Percentiles rank a stretch among this genome's conserved stretches.
phyloP scores from a whole-genome alignment of 2,329 filamentous ascomycete genomes.

The Davidsoniella eucalypti region DNA sequence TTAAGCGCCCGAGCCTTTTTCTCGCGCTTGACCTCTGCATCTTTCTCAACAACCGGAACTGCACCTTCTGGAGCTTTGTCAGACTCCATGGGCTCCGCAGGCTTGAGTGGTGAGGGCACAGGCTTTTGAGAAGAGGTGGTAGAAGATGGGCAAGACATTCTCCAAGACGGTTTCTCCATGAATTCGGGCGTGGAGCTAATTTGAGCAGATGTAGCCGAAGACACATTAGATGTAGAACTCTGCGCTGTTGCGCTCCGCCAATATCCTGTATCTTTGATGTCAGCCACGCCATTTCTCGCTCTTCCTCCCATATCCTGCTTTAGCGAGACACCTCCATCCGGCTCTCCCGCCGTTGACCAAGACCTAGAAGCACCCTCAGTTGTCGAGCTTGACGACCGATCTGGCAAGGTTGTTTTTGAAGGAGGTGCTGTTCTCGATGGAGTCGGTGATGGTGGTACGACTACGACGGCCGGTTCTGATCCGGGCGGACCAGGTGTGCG shows the following conservation, averaged over 20 bases:
- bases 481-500: conserved; percentile 2
- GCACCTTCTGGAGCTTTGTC: not conserved
- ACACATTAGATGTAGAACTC: not conserved
- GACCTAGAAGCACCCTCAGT: not conserved
- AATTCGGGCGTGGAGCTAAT: too few relatives aligned
- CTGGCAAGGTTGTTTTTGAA: not conserved
- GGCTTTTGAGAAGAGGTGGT: not conserved
- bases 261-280: not conserved
- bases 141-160: not conserved
- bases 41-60: not conserved
- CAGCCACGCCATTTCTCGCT: not conserved
- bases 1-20: conserved; percentile 84
- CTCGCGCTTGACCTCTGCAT: conserved; percentile 33
- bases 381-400: not conserved
- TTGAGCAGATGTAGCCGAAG: too few relatives aligned
- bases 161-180: not conserved
- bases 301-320: not conserved
- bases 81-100: not conserved
- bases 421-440: not conserved
- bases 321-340: not conserved
- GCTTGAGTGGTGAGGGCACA: not conserved
- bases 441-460: not conserved
- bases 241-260: not conserved
- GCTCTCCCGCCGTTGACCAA: not conserved
- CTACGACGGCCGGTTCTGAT: not conserved